Evolutionary conservation across 495 filamentous ascomycete genomes (phyloP).

Genomic region (Podospora sp.): DNA sequence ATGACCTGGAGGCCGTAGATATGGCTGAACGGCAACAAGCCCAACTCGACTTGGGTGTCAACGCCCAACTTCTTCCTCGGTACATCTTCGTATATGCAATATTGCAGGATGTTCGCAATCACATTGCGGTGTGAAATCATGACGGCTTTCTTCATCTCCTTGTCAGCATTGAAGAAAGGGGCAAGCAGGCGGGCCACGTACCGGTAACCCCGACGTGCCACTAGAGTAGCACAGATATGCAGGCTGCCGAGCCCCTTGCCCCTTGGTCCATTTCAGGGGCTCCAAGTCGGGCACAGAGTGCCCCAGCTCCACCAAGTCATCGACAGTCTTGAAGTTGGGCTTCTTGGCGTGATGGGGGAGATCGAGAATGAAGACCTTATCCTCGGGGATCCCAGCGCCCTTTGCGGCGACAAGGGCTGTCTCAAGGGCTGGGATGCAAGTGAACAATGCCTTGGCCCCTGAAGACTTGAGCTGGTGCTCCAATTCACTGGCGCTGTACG

Average conservation of each 20-base stretch:
- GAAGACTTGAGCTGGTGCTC: conserved; percentile 79
- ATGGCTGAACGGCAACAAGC: conserved; percentile 81
- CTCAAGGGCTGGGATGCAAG: conserved; percentile 72
- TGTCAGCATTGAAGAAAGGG: conserved; percentile 14
- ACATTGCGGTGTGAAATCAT: conserved; percentile 91
- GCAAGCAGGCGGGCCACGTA: conserved; percentile 40
- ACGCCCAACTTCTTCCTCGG: conserved; percentile 40
- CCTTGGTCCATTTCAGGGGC: conserved; percentile 67
- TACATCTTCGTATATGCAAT: conserved; percentile 56
- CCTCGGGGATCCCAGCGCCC: conserved; percentile 66
- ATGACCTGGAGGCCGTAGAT: conserved; percentile 85
- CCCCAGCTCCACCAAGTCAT: conserved; percentile 69
- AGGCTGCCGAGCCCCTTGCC: conserved; percentile 73
- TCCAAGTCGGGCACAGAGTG: conserved; percentile 63
- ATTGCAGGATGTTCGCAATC: conserved; percentile 79
- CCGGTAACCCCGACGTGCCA: conserved; percentile 84
- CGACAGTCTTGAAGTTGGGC: conserved; percentile 67
- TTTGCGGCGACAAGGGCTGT: conserved; percentile 70
- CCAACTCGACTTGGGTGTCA: conserved; percentile 65
- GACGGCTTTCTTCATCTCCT: conserved; percentile 76
- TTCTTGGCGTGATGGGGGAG: conserved; percentile 60
- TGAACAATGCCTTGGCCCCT: conserved; percentile 75
- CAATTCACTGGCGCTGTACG: conserved; percentile 74
- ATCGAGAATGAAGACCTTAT: conserved; percentile 74
- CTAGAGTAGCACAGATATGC: conserved; percentile 90